Evolutionary conservation across 331 rosid species (phyloP).

Genomic region (Prunus yedoensis): DNA sequence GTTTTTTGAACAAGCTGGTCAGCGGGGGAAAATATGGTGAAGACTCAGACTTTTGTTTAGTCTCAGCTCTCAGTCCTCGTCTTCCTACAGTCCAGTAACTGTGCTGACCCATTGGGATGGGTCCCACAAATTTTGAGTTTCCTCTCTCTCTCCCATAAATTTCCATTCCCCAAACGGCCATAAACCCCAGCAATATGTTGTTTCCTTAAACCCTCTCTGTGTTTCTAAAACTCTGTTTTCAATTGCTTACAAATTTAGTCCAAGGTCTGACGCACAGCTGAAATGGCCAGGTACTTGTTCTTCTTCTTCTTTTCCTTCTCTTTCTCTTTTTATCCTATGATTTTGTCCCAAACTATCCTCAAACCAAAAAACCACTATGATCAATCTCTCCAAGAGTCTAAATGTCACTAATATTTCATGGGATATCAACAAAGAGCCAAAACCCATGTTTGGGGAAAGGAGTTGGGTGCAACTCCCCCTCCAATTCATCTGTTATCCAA

Average conservation of each 20-base stretch:
- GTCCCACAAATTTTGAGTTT: neutral
- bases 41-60: too few species aligned
- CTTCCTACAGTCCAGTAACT: too few species aligned
- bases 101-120: too few species aligned
- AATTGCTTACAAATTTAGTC: too few species aligned
- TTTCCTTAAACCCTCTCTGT: neutral
- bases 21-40: too few species aligned
- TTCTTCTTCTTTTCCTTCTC: neutral
- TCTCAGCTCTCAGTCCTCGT: too few species aligned
- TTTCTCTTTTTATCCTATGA: conserved; percentile 34
- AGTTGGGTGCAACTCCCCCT: conserved; percentile 36
- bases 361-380: conserved; percentile 40
- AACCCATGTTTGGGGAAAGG: conserved; percentile 73
- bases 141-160: neutral
- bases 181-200: too few species aligned
- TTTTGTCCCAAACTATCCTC: conserved; percentile 35
- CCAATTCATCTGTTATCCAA: conserved; percentile 26
- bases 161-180: neutral
- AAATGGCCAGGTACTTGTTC: too few species aligned
- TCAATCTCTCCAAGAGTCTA: conserved; percentile 23
- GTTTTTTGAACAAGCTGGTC: too few species aligned
- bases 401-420: conserved; percentile 16
- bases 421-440: conserved; percentile 19
- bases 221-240: neutral
- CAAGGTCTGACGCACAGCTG: too few species aligned